These are phyloP conservation scores for Trypanosoma avium DNA, from an alignment of 208 protist species.

Conservation along the genomic window DNA sequence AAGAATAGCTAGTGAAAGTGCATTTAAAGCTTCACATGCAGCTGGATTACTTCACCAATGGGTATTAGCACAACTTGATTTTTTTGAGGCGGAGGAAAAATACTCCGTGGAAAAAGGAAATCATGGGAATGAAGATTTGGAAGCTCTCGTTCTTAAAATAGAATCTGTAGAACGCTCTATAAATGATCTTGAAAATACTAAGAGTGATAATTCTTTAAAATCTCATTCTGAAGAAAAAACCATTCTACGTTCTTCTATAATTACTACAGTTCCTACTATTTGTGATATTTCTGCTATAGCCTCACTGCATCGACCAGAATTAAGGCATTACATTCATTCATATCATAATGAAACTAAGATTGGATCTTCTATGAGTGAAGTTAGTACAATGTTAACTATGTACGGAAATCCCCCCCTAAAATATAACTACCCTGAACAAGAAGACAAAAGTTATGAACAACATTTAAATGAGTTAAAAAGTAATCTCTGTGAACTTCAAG, in stretches of 20 bases:
- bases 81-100: constrained; percentile 2
- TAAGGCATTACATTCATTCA: constrained; percentile 6
- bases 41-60: constrained; percentile 37
- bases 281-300: neutral
- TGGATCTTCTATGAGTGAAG: neutral
- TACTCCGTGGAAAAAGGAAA: too few relatives aligned
- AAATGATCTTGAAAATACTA: neutral
- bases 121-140: neutral
- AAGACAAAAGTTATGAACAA: too few relatives aligned
- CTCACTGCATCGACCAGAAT: constrained; percentile 10
- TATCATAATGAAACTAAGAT: neutral
- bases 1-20: constrained; percentile 21
- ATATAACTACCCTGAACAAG: too few relatives aligned
- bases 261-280: neutral
- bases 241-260: constrained; percentile 16
- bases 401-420: too few relatives aligned
- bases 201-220: too few relatives aligned
- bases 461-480: too few relatives aligned
- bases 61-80: constrained; percentile 37
- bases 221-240: constrained; percentile 2
- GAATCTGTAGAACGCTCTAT: constrained; percentile 6
- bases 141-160: constrained; percentile 8
- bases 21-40: constrained; percentile 33
- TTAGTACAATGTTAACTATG: too few relatives aligned
- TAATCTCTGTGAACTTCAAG: too few relatives aligned